Evolutionary conservation across 2,329 filamentous ascomycete genomes (phyloP), one percentile per base, ranked within the genome.

Genomic region (Sodiomyces alkalinus): DNA sequence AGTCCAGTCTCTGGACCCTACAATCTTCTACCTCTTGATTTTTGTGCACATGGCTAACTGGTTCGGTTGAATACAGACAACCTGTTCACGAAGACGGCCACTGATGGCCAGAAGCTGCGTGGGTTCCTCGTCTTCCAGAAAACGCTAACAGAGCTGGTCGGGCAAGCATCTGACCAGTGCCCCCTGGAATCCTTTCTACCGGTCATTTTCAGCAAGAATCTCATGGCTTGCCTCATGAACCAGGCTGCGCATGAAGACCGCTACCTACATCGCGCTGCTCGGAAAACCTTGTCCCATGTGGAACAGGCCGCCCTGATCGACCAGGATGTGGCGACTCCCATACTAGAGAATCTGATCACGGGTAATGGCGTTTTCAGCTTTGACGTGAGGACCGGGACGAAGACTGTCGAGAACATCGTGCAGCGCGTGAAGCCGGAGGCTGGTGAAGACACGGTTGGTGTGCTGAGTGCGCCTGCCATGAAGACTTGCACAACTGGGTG

Each of bases 91-190:
- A 71, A 77, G 32, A 73, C 68, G 8, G 78, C 86, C 6, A 92
- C 85, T 2, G 74, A 86, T 23, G 82, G 86, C 41, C 79, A 92
- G 31, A 96, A 94, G 52, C 83, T 82, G 44, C 85, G 83, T 51
- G 90, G 90, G 0, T 87, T 96, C 53, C 73, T 86, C 43, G 68
- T 96, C 3, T 82, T 94, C 43, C 74, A 78, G 41, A 81, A 78
- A 44, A 70, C 85, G 41, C 55, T 94, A 4, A 56, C 64, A 24
- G 56, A 58, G 4, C 51, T 67, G 7, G 56, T 60, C 18, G 14
- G 14, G 14, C n/a, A n/a, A n/a, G n/a, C n/a, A n/a, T n/a, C n/a
- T n/a, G 60, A 42, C 46, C 68, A 49, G 17, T 13, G 14, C 10
- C 16, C 23, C 4, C 23, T 25, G 9, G 23, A 25, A 25, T 6